Evolutionary conservation across 768 basidiomycete genomes (phyloP), one percentile per base, ranked within the genome.

Genomic region (Kwoniella sp.): DNA sequence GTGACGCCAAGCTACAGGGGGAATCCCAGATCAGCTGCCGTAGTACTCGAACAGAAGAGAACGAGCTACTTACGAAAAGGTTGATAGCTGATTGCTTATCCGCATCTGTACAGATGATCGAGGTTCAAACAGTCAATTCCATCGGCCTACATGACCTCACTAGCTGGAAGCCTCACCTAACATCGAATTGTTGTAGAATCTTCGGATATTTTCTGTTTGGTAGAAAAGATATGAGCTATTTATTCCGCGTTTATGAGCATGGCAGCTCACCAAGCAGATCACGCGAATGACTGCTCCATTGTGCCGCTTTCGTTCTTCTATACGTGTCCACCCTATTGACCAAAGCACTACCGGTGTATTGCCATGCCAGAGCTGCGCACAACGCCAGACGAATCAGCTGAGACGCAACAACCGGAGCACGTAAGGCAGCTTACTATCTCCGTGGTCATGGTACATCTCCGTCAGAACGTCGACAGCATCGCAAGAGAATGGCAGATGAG

Each of bases 21-120:
- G 13, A 56, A 33, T n/a, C 6, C 12, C n/a, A 22, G 33, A 50
- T 57, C 1, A 57, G 37, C 37, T 26, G 58, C 19, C 57, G 21
- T 29, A 27, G 19, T n/a, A n/a, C n/a, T 22, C n/a, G 25, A 33
- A 52, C 40, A 65, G 61, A 36, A 3, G 58, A 25, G 33, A 33
- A 33, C 33, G 33, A 33, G 33, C 33, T 13, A 37, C 93, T 91
- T 2, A 98, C 86, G 80, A 98, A 98, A n/a, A 97, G 85, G 80
- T 99, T 93, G 77, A 97, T 99, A 6, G 95, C 94, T 9, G 89
- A 85, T 80, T 99, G 96, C 79, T 97, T 98, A 81, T 97, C 96
- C 6, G 91, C 92, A 75, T 99, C 95, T 92, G 65, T 30, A 46
- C 25, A 13, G 26, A 26, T 48, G 27, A 26, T 21, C 30, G 49